phyloP scores from a whole-genome alignment of 371 early-diverging fungal species.

The Choanephora cucurbitarum region DNA sequence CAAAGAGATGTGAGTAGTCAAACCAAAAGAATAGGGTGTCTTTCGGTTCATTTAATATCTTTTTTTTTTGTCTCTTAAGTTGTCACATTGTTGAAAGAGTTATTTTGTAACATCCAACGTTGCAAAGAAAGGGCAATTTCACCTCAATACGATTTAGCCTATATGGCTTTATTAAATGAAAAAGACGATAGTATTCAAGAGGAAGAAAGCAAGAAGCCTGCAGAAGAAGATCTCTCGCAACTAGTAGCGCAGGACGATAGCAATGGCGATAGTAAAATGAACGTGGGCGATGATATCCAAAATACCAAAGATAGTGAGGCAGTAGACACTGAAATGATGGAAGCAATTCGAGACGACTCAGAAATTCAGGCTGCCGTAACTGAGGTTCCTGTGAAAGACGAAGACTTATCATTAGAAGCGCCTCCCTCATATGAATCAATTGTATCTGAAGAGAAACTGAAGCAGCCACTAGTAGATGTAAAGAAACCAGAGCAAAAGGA shows the following conservation, averaged over 20 bases:
- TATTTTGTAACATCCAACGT: constrained; percentile 44
- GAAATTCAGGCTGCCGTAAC: neutral
- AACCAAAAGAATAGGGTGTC: too few species aligned
- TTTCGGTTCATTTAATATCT: neutral
- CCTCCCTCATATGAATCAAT: constrained; percentile 23
- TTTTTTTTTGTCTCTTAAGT: constrained; percentile 31
- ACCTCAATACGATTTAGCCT: constrained; percentile 52
- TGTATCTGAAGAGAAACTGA: neutral
- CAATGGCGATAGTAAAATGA: too few species aligned
- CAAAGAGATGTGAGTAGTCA: constrained; percentile 49
- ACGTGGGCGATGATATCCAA: too few species aligned
- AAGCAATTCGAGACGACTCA: neutral
- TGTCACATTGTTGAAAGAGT: constrained; percentile 38
- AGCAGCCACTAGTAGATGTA: neutral
- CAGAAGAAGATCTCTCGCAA: neutral
- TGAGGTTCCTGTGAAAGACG: neutral
- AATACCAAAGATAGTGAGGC: constrained; percentile 2
- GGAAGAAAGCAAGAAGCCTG: neutral
- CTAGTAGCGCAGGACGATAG: constrained; percentile 11
- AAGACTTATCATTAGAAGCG: neutral
- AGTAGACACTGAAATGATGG: constrained; percentile 7
- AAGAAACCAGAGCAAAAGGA: constrained; percentile 13
- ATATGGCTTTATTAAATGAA: constrained; percentile 54
- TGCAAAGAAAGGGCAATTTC: constrained; percentile 44
- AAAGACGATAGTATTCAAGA: constrained; percentile 22